Base-by-base conservation (phyloP, 2,329 filamentous ascomycete species). In the Colletotrichum magnum region DNA sequence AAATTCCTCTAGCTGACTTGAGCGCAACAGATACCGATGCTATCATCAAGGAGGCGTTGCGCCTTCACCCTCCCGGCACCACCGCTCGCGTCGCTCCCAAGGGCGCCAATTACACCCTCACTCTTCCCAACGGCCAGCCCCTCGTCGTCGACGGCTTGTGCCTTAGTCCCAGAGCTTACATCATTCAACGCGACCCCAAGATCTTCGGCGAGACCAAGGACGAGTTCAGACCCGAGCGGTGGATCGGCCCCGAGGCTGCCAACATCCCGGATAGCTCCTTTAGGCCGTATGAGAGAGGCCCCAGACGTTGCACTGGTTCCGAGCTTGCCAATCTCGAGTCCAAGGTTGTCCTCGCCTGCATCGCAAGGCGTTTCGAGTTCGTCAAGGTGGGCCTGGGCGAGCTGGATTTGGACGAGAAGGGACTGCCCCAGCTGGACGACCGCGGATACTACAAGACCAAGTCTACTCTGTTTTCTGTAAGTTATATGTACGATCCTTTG, bases 181-280 rank as follows among this genome's bases (percentile, higher is more conserved):
- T 79, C 28, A 80, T 80, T 45, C 81, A 83, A 39, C 75, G 77
- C 32, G 77, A 80, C 66, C 68, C 62, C 36, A 69, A 24, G 6
- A 75, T 78, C 28, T 82, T 74, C 71, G 81, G 80, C 9, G 76
- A 76, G 5, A 77, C 73, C 28, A 79, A 72, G 10, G 72, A 79
- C 41, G 75, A 76, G 58, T 84, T 80, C 59, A 73, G 77, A 9
- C 82, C 82, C 0, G 83, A 84, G 72, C 75, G 82, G 6, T 84
- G 81, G 81, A 50, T 67, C n/a, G 64, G 64, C 3, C 43, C 52
- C n/a, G 64, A 67, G 24, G 64, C 51, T 1, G 58, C 43, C 21
- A 67, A 67, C 39, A 63, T 67, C 15, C 64, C 64, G 1, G 64
- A 67, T 32, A 67, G 64, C n/a, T 36, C 51, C 6, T 67, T 67